phyloP scores from a whole-genome alignment of 257 asterid species.

The Solanum phureja region DNA sequence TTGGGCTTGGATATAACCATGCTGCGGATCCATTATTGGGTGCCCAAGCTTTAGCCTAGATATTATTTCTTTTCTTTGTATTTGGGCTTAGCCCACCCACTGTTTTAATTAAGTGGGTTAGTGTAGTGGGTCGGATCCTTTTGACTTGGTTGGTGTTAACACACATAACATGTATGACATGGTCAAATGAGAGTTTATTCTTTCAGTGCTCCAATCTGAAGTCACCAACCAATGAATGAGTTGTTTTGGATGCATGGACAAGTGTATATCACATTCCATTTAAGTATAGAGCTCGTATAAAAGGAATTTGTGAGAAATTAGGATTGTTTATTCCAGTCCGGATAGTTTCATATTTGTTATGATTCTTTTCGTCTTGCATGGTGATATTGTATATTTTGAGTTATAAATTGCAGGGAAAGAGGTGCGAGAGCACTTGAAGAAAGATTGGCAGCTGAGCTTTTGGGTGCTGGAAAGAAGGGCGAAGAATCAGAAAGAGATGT shows the following conservation, averaged over 20 bases:
- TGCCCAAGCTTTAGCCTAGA: background rate
- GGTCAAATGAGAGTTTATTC: background rate
- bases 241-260: background rate
- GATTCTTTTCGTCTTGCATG: background rate
- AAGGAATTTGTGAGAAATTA: background rate
- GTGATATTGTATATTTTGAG: background rate
- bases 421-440: constrained; percentile 95
- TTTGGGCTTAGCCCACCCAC: background rate
- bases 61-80: background rate
- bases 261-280: background rate
- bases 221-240: background rate
- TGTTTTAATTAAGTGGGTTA: background rate
- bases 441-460: constrained; percentile 71
- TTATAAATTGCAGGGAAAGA: constrained; percentile 57
- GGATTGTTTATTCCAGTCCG: background rate
- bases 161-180: background rate
- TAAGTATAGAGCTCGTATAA: background rate
- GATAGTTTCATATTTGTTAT: background rate
- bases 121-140: background rate
- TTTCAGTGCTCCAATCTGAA: background rate
- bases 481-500: constrained; percentile 48
- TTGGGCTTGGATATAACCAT: background rate
- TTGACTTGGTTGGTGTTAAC: background rate
- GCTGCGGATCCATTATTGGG: background rate
- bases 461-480: constrained; percentile 40